A percentile compares a stretch with the other conserved stretches of the same genome.
Evolutionary conservation across 2,329 filamentous ascomycete species (phyloP).

Genomic region (Ophiostoma piceae): DNA sequence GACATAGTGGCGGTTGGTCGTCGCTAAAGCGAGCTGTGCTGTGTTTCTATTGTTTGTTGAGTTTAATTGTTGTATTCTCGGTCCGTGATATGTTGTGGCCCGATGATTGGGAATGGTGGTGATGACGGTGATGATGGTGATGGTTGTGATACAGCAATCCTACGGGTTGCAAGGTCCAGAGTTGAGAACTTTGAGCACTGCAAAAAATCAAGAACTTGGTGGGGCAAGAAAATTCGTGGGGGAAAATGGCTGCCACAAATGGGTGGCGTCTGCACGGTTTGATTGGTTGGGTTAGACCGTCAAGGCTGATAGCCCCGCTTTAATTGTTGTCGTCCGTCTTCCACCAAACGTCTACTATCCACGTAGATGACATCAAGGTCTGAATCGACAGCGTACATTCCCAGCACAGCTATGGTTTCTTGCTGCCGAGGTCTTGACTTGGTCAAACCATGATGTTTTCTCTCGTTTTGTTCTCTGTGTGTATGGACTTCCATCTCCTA

Average conservation of each 20-base stretch:
- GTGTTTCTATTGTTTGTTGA: neutral
- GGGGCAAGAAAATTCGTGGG: conserved; percentile 27
- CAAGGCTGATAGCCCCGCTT: neutral
- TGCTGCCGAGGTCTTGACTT: too few relatives aligned
- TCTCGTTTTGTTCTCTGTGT: too few relatives aligned
- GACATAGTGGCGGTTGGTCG: conserved; percentile 61
- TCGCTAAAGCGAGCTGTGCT: conserved; percentile 16
- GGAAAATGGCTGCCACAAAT: conserved; percentile 10
- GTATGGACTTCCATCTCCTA: too few relatives aligned
- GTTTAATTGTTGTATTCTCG: neutral
- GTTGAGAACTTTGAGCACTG: neutral
- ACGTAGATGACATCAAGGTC: neutral
- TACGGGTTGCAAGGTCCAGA: too few relatives aligned
- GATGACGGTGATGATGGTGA: neutral
- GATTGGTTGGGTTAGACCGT: neutral
- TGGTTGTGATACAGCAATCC: too few relatives aligned
- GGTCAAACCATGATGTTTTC: too few relatives aligned
- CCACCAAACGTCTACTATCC: neutral
- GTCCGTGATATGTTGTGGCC: neutral
- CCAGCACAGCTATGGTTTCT: neutral
- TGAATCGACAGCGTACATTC: neutral
- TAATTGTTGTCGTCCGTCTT: neutral
- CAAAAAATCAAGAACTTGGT: conserved; percentile 24
- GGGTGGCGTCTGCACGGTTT: neutral
- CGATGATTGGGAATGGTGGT: neutral